Conservation (phyloP, 495 filamentous ascomycete genomes). For the Apodospora peruviana region DNA sequence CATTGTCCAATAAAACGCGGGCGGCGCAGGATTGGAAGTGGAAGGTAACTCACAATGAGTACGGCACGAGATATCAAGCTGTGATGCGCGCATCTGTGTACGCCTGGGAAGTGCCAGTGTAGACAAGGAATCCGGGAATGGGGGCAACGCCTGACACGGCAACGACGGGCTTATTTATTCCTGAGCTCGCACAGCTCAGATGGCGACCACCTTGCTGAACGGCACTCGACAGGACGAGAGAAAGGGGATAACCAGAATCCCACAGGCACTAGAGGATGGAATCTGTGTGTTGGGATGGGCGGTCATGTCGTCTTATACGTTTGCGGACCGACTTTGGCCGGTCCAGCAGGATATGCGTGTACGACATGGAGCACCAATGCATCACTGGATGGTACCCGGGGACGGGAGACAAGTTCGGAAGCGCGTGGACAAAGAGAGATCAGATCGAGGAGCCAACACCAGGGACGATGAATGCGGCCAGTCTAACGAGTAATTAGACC, state of each 20-base stretch:
- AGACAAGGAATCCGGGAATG: neutral
- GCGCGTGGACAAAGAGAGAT: neutral
- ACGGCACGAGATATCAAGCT: neutral
- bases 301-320: slow-evolving; percentile 14
- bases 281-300: slow-evolving; percentile 3
- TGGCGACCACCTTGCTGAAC: neutral
- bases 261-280: neutral
- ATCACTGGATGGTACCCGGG: neutral
- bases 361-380: slow-evolving; percentile 6
- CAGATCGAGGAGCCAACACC: neutral
- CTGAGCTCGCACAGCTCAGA: neutral
- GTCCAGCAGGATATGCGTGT: slow-evolving; percentile 2
- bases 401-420: slow-evolving; percentile 2
- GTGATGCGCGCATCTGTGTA: neutral
- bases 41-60: slow-evolving; percentile 7
- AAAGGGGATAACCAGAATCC: slow-evolving; percentile 5
- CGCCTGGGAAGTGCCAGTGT: neutral
- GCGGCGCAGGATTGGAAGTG: neutral
- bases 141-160: neutral
- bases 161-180: neutral
- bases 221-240: neutral
- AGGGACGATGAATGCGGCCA: neutral
- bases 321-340: neutral
- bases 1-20: slow-evolving; percentile 10
- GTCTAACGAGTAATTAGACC: slow-evolving; percentile 10